Conservation (phyloP, 2,329 filamentous ascomycete species). For the Mycosphaerelloides madeirae region DNA sequence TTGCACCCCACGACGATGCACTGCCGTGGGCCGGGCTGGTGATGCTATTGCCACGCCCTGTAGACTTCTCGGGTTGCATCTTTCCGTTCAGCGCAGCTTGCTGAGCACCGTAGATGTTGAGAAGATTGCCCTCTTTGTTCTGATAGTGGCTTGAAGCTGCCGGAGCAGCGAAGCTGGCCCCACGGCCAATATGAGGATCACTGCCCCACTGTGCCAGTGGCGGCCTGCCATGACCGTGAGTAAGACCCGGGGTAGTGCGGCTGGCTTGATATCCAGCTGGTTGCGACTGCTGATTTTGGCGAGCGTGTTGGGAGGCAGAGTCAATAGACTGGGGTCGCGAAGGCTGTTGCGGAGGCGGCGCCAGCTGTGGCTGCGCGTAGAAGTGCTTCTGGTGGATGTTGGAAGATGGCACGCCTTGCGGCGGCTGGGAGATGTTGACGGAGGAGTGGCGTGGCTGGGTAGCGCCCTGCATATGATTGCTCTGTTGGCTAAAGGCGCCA, state of each 20-base stretch:
- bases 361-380: too few species aligned
- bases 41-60: too few species aligned
- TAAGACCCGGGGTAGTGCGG: background rate
- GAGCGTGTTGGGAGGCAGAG: too few species aligned
- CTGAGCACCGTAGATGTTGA: conserved; percentile 10
- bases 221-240: conserved; percentile 1
- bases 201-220: conserved; percentile 11
- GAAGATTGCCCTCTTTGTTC: conserved; percentile 8
- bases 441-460: too few species aligned
- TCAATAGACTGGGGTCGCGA: too few species aligned
- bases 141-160: conserved; percentile 4
- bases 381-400: too few species aligned
- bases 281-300: background rate
- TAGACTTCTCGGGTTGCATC: too few species aligned
- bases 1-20: conserved; percentile 2
- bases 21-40: background rate
- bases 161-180: conserved; percentile 3
- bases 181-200: conserved; percentile 7
- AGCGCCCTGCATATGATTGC: too few species aligned
- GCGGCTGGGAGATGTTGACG: too few species aligned
- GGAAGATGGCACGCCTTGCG: too few species aligned
- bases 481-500: too few species aligned
- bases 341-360: too few species aligned
- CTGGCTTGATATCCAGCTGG: background rate
- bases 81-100: conserved; percentile 4